These are phyloP conservation scores for Saccharomycopsis synnaedendra DNA, from an alignment of 805 yeast genomes.

Conservation along the genomic window DNA sequence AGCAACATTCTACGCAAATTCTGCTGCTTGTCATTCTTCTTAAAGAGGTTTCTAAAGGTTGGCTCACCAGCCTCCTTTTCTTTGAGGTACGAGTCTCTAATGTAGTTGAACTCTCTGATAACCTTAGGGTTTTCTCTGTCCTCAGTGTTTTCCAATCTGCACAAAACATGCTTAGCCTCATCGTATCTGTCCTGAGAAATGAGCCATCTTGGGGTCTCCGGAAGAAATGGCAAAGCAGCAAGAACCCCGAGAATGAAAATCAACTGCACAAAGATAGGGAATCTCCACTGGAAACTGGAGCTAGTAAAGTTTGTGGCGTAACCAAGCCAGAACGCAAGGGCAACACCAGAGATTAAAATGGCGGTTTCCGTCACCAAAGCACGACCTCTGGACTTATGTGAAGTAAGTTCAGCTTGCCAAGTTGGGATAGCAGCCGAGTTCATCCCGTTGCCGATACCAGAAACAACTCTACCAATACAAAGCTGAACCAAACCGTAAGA, in stretches of 20 bases:
- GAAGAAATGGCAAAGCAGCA: conserved; percentile 21
- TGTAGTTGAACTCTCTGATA: not conserved
- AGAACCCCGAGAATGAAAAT: conserved; percentile 33
- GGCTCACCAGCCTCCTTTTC: conserved; percentile 1
- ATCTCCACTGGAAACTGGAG: conserved; percentile 53
- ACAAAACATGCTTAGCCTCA: conserved; percentile 24
- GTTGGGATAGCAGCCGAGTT: conserved; percentile 69
- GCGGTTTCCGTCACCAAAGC: conserved; percentile 60
- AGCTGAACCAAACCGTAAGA: conserved; percentile 31
- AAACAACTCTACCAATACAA: conserved; percentile 48
- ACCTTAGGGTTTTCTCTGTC: conserved; percentile 22
- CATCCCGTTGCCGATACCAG: conserved; percentile 68
- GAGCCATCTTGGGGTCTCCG: conserved; percentile 49
- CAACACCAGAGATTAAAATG: conserved; percentile 57
- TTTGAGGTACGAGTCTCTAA: not conserved
- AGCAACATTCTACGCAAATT: conserved; percentile 47
- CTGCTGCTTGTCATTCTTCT: conserved; percentile 23
- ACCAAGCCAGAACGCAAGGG: conserved; percentile 64
- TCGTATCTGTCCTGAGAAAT: conserved; percentile 30
- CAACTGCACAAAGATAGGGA: conserved; percentile 65
- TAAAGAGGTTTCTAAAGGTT: not conserved
- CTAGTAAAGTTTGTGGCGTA: conserved; percentile 52
- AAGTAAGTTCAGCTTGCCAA: conserved; percentile 68
- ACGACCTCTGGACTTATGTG: conserved; percentile 53
- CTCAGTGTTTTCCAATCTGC: conserved; percentile 39